These are phyloP conservation scores for Penicillium mononematosum DNA, from an alignment of 495 filamentous ascomycete species.

Conservation along the genomic window DNA sequence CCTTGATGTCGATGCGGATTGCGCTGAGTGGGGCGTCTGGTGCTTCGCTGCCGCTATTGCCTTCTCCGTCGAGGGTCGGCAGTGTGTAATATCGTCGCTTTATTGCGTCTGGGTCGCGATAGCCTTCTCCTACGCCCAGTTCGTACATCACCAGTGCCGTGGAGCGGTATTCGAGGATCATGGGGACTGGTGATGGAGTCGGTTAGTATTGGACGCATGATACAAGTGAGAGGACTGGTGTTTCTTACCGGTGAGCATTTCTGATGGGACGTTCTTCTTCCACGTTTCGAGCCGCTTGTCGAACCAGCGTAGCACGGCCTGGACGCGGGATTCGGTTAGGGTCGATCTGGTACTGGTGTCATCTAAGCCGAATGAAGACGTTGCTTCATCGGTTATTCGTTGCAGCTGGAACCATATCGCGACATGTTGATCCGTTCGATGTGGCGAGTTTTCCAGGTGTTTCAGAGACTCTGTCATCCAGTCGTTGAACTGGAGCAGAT, in stretches of 20 bases:
- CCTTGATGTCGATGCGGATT: slow-evolving; percentile 47
- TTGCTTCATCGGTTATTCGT: slow-evolving; percentile 49
- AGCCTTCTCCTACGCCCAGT: slow-evolving; percentile 50
- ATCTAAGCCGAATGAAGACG: slow-evolving; percentile 49
- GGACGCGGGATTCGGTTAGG: slow-evolving; percentile 45
- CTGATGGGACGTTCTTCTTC: slow-evolving; percentile 39
- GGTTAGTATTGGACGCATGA: slow-evolving; percentile 21
- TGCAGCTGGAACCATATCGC: slow-evolving; percentile 48
- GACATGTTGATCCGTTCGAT: slow-evolving; percentile 40
- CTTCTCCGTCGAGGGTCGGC: slow-evolving; percentile 34
- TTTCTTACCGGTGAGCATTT: slow-evolving; percentile 41
- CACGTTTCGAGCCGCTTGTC: slow-evolving; percentile 47
- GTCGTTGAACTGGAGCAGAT: slow-evolving; percentile 49
- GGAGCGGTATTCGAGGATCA: slow-evolving; percentile 49
- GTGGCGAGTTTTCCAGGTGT: slow-evolving; percentile 38
- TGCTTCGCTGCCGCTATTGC: slow-evolving; percentile 17
- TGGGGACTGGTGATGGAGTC: slow-evolving; percentile 39
- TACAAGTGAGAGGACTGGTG: neutral
- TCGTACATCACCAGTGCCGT: slow-evolving; percentile 51
- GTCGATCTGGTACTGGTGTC: slow-evolving; percentile 43
- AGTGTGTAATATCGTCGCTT: slow-evolving; percentile 42
- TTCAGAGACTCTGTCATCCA: slow-evolving; percentile 50
- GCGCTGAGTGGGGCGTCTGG: slow-evolving; percentile 35
- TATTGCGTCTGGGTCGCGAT: slow-evolving; percentile 48
- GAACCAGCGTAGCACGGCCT: slow-evolving; percentile 49